Base-by-base conservation (phyloP, 2,329 filamentous ascomycete species). In the Sporothrix luriei region DNA sequence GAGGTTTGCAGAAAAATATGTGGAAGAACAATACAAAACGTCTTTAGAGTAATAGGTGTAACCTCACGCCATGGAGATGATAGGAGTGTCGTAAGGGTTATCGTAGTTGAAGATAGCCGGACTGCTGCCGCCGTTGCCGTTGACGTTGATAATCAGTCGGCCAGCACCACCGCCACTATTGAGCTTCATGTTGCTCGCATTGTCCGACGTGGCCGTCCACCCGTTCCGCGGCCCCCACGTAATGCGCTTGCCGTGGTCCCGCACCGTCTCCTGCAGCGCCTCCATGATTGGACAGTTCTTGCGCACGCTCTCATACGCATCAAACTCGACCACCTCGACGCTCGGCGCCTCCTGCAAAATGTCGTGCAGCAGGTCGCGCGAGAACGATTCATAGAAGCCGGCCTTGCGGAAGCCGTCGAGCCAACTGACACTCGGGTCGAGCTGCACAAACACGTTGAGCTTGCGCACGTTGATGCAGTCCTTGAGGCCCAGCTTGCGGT, bases 321-420 rank as follows among this genome's bases (percentile, higher is more conserved):
- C 91, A 72, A 94, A 91, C 74, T 91, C 85, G 24, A 93, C 82
- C 1, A 81, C 80, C 10, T 83, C 76, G 2, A 91, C 77, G 49
- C 81, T 83, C 0, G 89, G 87, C 70, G 91, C 78, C 68, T 83
- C 82, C 1, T 81, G 79, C 2, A 93, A 75, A 3, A 93, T 82
- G 9, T 80, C 82, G 4, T 79, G 78, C 7, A 93, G 76, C 38
- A 93, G 78, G 1, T 81, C 79, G 13, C 83, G 80, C 33, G 85
- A 88, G 75, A 93, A 93, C 5, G 78, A 78, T 71, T 92, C 91
- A 75, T 92, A 94, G 73, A 91, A 92, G 1, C 88, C 86, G 33
- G 89, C 84, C 33, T 85, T 84, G 16, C 90, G 84, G 74, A 90
- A 93, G 0, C 90, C 90, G 68, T 86, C 85, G 74, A 91, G 92